Conservation (phyloP, 768 basidiomycete species). For the Cytidiella melzeri region DNA sequence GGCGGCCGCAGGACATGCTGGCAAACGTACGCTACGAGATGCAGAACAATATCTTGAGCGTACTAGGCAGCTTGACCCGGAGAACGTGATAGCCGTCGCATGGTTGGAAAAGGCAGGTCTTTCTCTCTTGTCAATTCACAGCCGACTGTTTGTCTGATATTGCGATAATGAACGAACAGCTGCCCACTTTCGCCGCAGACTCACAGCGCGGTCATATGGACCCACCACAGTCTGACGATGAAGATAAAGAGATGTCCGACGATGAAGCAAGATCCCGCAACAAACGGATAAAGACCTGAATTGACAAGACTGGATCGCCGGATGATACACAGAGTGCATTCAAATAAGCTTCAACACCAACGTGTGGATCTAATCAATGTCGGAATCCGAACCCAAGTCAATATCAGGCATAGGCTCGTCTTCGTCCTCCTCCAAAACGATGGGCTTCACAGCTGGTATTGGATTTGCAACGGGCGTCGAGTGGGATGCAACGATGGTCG, state of each 20-base stretch:
- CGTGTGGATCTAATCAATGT: slow-evolving; percentile 32
- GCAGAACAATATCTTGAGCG: slow-evolving; percentile 64
- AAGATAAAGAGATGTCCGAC: slow-evolving; percentile 20
- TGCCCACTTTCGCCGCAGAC: slow-evolving; percentile 10
- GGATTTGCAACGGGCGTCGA: too few species aligned
- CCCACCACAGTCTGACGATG: slow-evolving; percentile 32
- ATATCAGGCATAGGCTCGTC: slow-evolving; percentile 75
- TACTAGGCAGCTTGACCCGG: slow-evolving; percentile 52
- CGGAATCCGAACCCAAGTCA: slow-evolving; percentile 76
- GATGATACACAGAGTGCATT: not conserved
- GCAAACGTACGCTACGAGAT: slow-evolving; percentile 28
- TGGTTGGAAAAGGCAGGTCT: slow-evolving; percentile 58
- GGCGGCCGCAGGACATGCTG: slow-evolving; percentile 1
- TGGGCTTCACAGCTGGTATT: not conserved
- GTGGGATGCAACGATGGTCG: too few species aligned
- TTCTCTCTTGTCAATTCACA: too few species aligned
- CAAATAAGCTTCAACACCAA: not conserved
- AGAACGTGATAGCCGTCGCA: slow-evolving; percentile 43
- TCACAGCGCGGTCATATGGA: slow-evolving; percentile 3
- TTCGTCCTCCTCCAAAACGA: slow-evolving; percentile 47
- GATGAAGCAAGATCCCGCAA: slow-evolving; percentile 22
- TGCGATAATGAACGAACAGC: too few species aligned
- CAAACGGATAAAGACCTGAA: slow-evolving; percentile 30
- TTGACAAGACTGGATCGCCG: too few species aligned
- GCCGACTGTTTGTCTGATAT: too few species aligned